Base-by-base conservation (phyloP, 306 rosid genomes). In the Abrus pulchellus region DNA sequence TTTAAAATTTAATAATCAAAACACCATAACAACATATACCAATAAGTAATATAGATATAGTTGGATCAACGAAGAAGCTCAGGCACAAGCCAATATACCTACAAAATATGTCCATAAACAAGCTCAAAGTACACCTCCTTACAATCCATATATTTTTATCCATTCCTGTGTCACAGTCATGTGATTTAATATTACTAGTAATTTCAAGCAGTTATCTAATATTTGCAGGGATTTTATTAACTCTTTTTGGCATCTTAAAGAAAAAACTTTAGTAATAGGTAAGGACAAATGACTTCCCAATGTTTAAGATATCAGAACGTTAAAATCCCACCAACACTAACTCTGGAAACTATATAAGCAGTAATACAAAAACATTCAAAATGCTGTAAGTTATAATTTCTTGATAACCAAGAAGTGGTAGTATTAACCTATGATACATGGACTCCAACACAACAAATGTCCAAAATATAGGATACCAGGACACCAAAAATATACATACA, bases 91-190 rank as follows among this genome's bases (percentile, higher is more conserved):
- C 40, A 61, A 20, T 56, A 45, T 40, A 7, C 56, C 67, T 3
- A 55, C 30, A 44, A 38, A 66, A 70, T 56, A 66, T 1, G 66
- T 20, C 68, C 68, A 60, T 54, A 79, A 57, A 77, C 55, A 78
- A 65, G 80, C 54, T 55, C 41, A 27, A 71, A 79, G 64, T 53
- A 67, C 55, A 29, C 52, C 50, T 9, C 47, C 57, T 40, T 40
- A 40, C n/a, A 60, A 62, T 48, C 27, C 59, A 75, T 59, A 34
- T 48, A 56, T 48, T 7, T 20, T 48, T 38, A 68, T 52, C 38
- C 38, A 28, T 68, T 32, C 52, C 6, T 68, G 59, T 2, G 11
- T 53, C 28, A 78, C 33, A 13, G 27, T 40, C 45, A 53, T 40
- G 45, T 34, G 38, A 49, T 62, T 47, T 56, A 55, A 48, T 74